These are phyloP conservation scores for Ormosia semicastrata DNA, from an alignment of 306 rosid genomes.

Conservation along the genomic window DNA sequence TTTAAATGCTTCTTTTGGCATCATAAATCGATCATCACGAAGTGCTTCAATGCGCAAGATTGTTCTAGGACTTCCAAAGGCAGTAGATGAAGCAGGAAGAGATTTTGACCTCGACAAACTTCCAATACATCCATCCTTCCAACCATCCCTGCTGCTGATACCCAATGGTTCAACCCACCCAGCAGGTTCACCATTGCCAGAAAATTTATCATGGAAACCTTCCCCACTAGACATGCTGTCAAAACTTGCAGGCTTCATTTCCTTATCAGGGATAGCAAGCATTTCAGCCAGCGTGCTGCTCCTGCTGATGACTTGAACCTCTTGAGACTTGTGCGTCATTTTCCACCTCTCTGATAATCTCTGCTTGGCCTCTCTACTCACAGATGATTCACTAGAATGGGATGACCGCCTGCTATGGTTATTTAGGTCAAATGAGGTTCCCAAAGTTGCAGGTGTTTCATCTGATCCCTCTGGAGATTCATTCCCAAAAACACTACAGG, in stretches of 20 bases:
- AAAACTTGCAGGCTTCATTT: slow-evolving; percentile 28
- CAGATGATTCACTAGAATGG: slow-evolving; percentile 62
- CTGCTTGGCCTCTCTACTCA: slow-evolving; percentile 88
- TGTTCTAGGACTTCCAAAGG: slow-evolving; percentile 58
- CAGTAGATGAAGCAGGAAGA: slow-evolving; percentile 81
- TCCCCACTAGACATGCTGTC: slow-evolving; percentile 38
- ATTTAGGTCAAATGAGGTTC: slow-evolving; percentile 40
- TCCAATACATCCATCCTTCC: slow-evolving; percentile 67
- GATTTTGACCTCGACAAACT: slow-evolving; percentile 81
- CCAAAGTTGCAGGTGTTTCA: slow-evolving; percentile 41
- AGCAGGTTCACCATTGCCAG: slow-evolving; percentile 41
- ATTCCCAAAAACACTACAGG: slow-evolving; percentile 60
- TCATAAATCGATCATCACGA: slow-evolving; percentile 48
- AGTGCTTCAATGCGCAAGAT: slow-evolving; percentile 41
- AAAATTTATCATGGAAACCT: slow-evolving; percentile 41
- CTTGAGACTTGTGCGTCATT: slow-evolving; percentile 62
- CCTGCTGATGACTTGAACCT: slow-evolving; percentile 49
- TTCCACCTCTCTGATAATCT: slow-evolving; percentile 95
- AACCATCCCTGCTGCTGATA: slow-evolving; percentile 97
- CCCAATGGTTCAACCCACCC: slow-evolving; percentile 73
- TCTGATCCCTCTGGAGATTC: slow-evolving; percentile 63
- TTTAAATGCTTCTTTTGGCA: slow-evolving; percentile 49
- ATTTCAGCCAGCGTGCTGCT: slow-evolving; percentile 92
- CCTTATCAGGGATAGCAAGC: slow-evolving; percentile 84
- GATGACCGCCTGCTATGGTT: slow-evolving; percentile 52